A percentile compares a stretch with the other conserved stretches of the same genome.
Conservation (phyloP, 2,329 filamentous ascomycete species). For the Fusarium bulbicola region DNA sequence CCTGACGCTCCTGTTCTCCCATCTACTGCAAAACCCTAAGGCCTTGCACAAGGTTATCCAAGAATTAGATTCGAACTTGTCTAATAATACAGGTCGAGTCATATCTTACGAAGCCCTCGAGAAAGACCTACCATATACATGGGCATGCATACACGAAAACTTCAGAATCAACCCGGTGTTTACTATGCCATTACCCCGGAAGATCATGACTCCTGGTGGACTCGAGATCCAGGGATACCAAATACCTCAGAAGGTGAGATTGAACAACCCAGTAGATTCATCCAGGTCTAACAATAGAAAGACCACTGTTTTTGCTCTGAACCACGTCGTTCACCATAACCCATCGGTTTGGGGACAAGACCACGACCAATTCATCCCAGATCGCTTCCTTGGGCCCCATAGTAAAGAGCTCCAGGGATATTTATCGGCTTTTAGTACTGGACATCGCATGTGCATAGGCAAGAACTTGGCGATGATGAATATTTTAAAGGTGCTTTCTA, state of each 20-base stretch:
- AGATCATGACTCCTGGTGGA: not conserved
- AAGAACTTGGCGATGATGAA: not conserved
- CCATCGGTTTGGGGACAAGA: not conserved
- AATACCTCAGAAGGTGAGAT: not conserved
- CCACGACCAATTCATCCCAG: not conserved
- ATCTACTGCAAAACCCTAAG: not conserved
- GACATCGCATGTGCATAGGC: not conserved
- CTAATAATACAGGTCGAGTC: accelerated
- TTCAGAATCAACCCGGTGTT: not conserved
- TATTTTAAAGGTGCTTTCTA: not conserved
- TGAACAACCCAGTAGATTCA: accelerated
- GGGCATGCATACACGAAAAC: not conserved
- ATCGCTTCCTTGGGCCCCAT: not conserved
- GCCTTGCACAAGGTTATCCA: not conserved
- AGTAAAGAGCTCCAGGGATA: not conserved
- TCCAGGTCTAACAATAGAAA: not conserved
- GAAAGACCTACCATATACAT: not conserved
- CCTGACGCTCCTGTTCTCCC: not conserved
- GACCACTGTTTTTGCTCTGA: not conserved
- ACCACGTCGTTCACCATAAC: not conserved
- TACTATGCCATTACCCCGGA: not conserved
- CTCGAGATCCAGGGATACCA: not conserved
- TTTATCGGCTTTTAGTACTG: not conserved
- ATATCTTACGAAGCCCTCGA: not conserved
- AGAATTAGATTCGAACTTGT: not conserved